Percentiles rank a stretch among this genome's conserved stretches.
phyloP scores from a whole-genome alignment of 768 basidiomycete species.

The Termitomyces titanicus region DNA sequence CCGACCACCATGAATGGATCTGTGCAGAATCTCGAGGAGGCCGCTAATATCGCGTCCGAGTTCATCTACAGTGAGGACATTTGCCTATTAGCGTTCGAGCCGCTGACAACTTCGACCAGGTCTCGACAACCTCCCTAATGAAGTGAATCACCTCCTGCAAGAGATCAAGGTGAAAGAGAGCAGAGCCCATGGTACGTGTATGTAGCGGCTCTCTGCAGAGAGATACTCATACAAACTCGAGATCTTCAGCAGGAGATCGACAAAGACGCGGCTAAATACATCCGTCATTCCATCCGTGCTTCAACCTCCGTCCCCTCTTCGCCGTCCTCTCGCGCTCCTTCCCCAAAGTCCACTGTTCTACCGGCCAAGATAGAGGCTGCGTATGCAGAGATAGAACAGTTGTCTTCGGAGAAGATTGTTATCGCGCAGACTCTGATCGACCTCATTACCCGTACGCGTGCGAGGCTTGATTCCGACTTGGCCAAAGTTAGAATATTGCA shows the following conservation, averaged over 20 bases:
- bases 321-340: conserved; percentile 30
- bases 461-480: conserved; percentile 49
- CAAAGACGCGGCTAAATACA: conserved; percentile 44
- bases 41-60: conserved; percentile 49
- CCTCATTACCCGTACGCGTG: conserved; percentile 42
- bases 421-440: conserved; percentile 48
- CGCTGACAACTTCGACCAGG: conserved; percentile 24
- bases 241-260: conserved; percentile 51
- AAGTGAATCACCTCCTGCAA: conserved; percentile 48
- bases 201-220: neutral
- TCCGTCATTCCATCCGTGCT: conserved; percentile 40
- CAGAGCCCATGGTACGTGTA: conserved; percentile 35
- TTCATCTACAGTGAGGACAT: conserved; percentile 48
- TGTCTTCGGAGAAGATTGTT: conserved; percentile 42
- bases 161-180: conserved; percentile 48
- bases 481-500: conserved; percentile 42
- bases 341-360: conserved; percentile 32
- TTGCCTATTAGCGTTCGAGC: neutral
- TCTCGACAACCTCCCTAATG: conserved; percentile 51
- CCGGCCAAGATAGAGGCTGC: conserved; percentile 42
- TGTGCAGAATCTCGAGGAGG: conserved; percentile 48
- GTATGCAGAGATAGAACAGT: conserved; percentile 41
- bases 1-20: conserved; percentile 22
- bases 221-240: conserved; percentile 16
- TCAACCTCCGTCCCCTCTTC: conserved; percentile 22